phyloP scores from a whole-genome alignment of 2,329 filamentous ascomycete genomes.

The Knufia fluminis region DNA sequence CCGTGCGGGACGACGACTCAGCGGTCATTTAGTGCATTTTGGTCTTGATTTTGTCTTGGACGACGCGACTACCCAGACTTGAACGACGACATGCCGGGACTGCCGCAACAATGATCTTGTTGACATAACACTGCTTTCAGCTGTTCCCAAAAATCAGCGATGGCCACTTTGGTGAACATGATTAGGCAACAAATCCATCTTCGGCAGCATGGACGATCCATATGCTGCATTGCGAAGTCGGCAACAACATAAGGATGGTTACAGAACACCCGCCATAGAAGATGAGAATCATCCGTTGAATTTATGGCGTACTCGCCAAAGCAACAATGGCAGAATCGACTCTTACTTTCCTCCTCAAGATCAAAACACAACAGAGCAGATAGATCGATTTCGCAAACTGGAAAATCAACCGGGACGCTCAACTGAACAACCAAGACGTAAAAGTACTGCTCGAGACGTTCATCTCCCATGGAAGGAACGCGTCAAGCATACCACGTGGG shows the following conservation, averaged over 20 bases:
- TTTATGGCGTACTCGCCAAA: constrained; percentile 1
- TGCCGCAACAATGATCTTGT: too few relatives aligned
- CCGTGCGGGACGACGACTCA: too few relatives aligned
- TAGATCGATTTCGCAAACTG: constrained; percentile 20
- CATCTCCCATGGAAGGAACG: constrained; percentile 43
- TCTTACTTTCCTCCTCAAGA: neutral
- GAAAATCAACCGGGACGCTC: constrained; percentile 2
- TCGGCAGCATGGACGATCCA: neutral
- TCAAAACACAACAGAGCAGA: constrained; percentile 10
- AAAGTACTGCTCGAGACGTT: constrained; percentile 18
- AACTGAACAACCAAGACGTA: constrained; percentile 12
- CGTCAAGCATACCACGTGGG: constrained; percentile 62
- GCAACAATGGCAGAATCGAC: neutral
- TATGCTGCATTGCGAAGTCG: neutral
- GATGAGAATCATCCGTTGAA: constrained; percentile 28
- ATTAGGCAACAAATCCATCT: neutral
- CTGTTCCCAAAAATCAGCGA: neutral
- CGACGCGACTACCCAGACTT: too few relatives aligned
- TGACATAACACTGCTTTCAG: too few relatives aligned
- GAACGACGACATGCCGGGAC: too few relatives aligned
- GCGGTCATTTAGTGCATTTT: too few relatives aligned
- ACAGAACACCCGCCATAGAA: constrained; percentile 37
- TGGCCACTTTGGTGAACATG: neutral
- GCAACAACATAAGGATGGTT: constrained; percentile 27
- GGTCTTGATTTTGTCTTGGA: too few relatives aligned